Conservation (phyloP, 1,284 basidiomycete species). For the Stygiomarasmius scandens region DNA sequence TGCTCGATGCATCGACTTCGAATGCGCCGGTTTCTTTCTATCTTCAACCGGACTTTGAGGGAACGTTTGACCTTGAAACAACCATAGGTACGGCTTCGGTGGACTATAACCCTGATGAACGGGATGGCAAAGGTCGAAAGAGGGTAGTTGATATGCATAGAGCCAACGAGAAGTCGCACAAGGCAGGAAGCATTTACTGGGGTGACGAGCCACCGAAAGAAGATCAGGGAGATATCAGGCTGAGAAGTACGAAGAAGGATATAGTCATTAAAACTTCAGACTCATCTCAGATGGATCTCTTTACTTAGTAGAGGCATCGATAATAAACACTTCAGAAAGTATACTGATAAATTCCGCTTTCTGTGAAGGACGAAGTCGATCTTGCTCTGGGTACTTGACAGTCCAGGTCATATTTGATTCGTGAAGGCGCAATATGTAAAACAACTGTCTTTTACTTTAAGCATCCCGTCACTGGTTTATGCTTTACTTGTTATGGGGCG, state of each 20-base stretch:
- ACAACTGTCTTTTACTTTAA: too few species aligned
- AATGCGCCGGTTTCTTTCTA: not conserved
- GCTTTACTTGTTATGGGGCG: too few species aligned
- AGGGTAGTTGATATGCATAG: not conserved
- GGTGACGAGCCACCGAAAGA: not conserved
- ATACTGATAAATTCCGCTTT: too few species aligned
- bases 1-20: not conserved
- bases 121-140: not conserved
- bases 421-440: too few species aligned
- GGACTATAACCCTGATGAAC: not conserved
- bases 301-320: too few species aligned
- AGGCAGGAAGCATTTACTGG: slow-evolving; percentile 1
- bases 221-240: not conserved
- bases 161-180: not conserved
- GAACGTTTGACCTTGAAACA: not conserved
- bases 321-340: too few species aligned
- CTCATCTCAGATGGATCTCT: too few species aligned
- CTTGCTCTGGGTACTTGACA: too few species aligned
- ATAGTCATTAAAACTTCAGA: not conserved
- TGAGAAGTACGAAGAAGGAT: not conserved
- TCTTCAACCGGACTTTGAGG: not conserved
- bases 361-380: too few species aligned
- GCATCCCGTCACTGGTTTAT: too few species aligned
- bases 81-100: not conserved
- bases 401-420: too few species aligned